Percentiles rank a stretch among this genome's conserved stretches.
These are phyloP conservation scores for Suillus tomentosus DNA, from an alignment of 768 basidiomycete species.

Conservation along the genomic window DNA sequence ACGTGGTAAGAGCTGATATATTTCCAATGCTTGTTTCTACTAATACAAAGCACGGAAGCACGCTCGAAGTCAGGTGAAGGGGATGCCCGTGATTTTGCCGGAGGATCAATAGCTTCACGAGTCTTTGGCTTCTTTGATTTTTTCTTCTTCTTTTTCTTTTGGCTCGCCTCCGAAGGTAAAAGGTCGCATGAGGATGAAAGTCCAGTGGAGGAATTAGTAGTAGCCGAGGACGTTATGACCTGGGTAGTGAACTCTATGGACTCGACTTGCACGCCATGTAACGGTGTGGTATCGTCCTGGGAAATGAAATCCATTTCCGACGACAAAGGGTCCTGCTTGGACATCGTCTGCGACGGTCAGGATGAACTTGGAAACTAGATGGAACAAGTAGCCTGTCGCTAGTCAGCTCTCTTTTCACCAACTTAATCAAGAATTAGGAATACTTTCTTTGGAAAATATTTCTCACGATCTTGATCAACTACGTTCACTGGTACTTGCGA, in stretches of 20 bases:
- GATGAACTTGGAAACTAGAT: constrained; percentile 4
- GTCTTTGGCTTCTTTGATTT: constrained; percentile 56
- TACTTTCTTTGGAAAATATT: background rate
- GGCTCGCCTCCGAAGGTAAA: constrained; percentile 26
- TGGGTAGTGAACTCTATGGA: constrained; percentile 2
- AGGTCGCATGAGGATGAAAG: constrained; percentile 23
- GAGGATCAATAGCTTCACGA: constrained; percentile 37
- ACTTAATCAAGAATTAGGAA: background rate
- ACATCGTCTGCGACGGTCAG: constrained; percentile 3
- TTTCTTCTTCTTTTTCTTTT: constrained; percentile 74
- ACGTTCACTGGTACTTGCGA: background rate
- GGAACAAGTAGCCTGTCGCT: background rate
- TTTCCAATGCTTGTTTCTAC: constrained; percentile 92
- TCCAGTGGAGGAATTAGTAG: constrained; percentile 27
- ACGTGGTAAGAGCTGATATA: constrained; percentile 93
- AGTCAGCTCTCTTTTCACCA: background rate
- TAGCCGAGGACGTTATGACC: constrained; percentile 18
- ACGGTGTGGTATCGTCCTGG: background rate
- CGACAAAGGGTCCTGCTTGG: background rate
- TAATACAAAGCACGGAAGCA: constrained; percentile 77
- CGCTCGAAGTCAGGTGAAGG: constrained; percentile 46
- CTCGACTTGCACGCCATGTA: constrained; percentile 4
- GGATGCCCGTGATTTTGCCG: constrained; percentile 32
- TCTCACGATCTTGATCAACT: background rate
- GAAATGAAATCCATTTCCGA: background rate